Evolutionary conservation across 202 grass and related monocot genomes (phyloP).

Genomic region (Zizania palustris): DNA sequence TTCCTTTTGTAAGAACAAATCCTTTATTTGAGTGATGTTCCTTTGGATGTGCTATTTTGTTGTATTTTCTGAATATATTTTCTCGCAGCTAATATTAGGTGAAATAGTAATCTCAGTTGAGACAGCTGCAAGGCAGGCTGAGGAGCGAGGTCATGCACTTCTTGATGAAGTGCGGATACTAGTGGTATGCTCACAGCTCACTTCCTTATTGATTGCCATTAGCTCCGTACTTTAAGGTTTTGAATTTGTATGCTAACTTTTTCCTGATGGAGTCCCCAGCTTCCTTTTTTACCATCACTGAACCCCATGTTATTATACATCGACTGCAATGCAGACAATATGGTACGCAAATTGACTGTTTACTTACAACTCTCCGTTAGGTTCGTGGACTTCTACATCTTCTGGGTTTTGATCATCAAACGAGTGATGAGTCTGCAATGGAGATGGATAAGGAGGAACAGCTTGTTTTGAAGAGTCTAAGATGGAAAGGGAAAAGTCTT

Average conservation of each 20-base stretch:
- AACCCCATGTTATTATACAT: neutral
- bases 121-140: slow-evolving; percentile 87
- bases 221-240: neutral
- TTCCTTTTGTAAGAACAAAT: slow-evolving; percentile 74
- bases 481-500: slow-evolving; percentile 76
- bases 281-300: neutral
- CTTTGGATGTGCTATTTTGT: slow-evolving; percentile 24
- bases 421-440: slow-evolving; percentile 62
- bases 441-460: slow-evolving; percentile 88
- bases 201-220: slow-evolving; percentile 13
- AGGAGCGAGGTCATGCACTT: slow-evolving; percentile 82
- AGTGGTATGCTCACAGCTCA: slow-evolving; percentile 52
- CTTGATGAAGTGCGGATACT: slow-evolving; percentile 91
- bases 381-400: slow-evolving; percentile 86
- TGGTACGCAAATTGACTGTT: neutral
- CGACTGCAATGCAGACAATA: neutral
- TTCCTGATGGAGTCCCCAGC: neutral
- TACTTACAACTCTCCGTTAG: slow-evolving; percentile 43
- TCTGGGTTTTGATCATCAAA: slow-evolving; percentile 80
- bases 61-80: slow-evolving; percentile 31
- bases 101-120: slow-evolving; percentile 90
- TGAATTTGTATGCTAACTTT: slow-evolving; percentile 8
- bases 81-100: slow-evolving; percentile 80
- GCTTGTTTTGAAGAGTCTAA: slow-evolving; percentile 80
- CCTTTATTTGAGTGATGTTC: slow-evolving; percentile 35